phyloP scores from a whole-genome alignment of 129 eudicot species.

The Tagetes erecta region DNA sequence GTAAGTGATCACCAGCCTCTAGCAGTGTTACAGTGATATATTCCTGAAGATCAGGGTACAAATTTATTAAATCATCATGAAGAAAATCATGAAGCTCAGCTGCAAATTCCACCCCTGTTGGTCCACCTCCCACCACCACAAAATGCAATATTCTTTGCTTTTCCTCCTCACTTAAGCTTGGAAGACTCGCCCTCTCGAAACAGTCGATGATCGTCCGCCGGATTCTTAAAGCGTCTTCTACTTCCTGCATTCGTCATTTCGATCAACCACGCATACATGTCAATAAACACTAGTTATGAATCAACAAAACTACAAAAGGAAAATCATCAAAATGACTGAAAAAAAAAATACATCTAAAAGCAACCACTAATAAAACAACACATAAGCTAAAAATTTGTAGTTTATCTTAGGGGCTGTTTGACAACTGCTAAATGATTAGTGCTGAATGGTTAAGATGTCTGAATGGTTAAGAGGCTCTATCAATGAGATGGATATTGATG shows the following conservation, averaged over 20 bases:
- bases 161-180: conserved; percentile 62
- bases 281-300: no score
- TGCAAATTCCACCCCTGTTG: conserved; percentile 85
- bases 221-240: conserved; percentile 74
- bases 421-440: no score
- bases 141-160: conserved; percentile 72
- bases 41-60: conserved; percentile 57
- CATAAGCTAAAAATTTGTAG: no score
- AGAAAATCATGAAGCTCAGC: conserved; percentile 87
- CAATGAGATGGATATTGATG: no score
- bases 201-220: conserved; percentile 68
- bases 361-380: no score
- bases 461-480: no score
- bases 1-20: conserved; percentile 72
- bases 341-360: no score
- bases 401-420: no score
- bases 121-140: conserved; percentile 91
- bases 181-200: conserved; percentile 82
- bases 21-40: conserved; percentile 63
- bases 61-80: conserved; percentile 49
- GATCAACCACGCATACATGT: neutral
- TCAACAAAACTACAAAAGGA: no score
- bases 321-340: no score
- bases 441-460: no score
- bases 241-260: conserved; percentile 45